Base-by-base conservation (phyloP, 2,329 filamentous ascomycete species). In the Ophiobolus disseminans region DNA sequence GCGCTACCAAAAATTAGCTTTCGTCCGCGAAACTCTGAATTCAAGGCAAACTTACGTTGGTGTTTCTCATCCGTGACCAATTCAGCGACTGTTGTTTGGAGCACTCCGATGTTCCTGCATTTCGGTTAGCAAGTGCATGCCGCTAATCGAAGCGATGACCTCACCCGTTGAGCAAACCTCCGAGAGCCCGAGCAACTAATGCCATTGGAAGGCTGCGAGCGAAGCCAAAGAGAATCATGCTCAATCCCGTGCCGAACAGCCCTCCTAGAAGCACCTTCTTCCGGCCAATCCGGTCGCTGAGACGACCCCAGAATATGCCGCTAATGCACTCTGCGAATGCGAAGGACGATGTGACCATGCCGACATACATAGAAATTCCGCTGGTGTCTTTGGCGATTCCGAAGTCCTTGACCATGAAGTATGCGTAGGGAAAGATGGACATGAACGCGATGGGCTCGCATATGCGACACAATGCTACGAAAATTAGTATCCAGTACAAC, bases 401-500 rank as follows among this genome's bases (percentile, higher is more conserved):
- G 75, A 97, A 97, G 53, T 91, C 91, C 65, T 91, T 82, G 62
- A 97, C 88, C 94, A 99, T 97, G 79, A 89, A 93, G 78, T 96
- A 97, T 63, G 96, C 91, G 75, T 97, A 99, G 1, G 94, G 94
- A 72, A 99, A 97, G 63, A 97, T 97, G 44, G 92, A 97, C 91
- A 97, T 97, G 81, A 99, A 97, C 5, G 94, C 94, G 73, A 99
- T 97, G 42, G 94, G 94, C 73, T 99, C 94, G 80, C 91, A 97
- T 78, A 99, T 93, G 69, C 94, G 88, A 76, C 92, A 96, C 68
- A 96, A 82, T 36, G 91, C 92, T 95, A 56, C 5, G 14, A 42
- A 25, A 39, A 48, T 54, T 32, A 48, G 45, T 38, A 37, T 23
- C 16, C n/a, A 22, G 25, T 10, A 20, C 10, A 11, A 5, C 20